These are phyloP conservation scores for Salvia miltiorrhiza DNA, from an alignment of 257 asterid species.

Conservation along the genomic window DNA sequence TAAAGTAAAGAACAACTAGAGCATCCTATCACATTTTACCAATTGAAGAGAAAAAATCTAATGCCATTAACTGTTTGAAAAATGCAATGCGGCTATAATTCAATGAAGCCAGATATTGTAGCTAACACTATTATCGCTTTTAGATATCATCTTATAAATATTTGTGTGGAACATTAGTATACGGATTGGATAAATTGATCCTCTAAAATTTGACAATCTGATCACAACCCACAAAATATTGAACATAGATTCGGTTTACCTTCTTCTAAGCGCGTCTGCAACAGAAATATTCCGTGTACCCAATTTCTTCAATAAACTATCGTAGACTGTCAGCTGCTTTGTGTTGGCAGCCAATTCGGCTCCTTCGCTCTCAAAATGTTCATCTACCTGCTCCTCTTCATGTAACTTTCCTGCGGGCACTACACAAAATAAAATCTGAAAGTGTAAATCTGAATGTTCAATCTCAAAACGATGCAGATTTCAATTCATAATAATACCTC, in stretches of 20 bases:
- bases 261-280: slow-evolving; percentile 45
- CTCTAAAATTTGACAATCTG: no score
- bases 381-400: slow-evolving; percentile 14
- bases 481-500: background rate
- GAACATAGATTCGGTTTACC: slow-evolving; percentile 25
- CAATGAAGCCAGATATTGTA: background rate
- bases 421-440: background rate
- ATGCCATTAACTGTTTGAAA: background rate
- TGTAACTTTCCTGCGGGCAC: background rate
- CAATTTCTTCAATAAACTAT: slow-evolving; percentile 55
- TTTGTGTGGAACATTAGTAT: no score
- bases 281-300: slow-evolving; percentile 43
- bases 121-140: background rate
- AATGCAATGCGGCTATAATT: background rate
- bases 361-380: slow-evolving; percentile 37
- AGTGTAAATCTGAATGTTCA: background rate
- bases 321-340: slow-evolving; percentile 44
- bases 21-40: background rate
- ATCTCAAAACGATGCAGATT: background rate
- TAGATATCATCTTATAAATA: no score
- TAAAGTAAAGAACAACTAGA: background rate
- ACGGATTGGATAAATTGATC: no score
- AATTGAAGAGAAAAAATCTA: background rate
- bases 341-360: slow-evolving; percentile 20
- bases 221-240: background rate